phyloP scores from a whole-genome alignment of 2,329 filamentous ascomycete species.

The Phialocephala sp. region DNA sequence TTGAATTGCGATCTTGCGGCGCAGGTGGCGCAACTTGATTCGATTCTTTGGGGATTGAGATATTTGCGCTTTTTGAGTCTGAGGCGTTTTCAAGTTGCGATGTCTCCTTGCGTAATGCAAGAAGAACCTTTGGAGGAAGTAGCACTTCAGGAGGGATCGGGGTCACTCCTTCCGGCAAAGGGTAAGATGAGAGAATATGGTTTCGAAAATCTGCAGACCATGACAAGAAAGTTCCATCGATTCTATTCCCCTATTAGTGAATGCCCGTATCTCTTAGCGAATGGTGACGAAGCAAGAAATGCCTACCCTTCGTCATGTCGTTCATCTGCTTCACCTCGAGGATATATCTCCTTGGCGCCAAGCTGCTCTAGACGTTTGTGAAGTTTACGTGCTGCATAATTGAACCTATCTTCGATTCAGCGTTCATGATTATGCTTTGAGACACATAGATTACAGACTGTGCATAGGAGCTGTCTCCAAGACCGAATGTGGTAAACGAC shows the following conservation, averaged over 20 bases:
- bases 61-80: background rate
- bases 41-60: background rate
- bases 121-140: constrained; percentile 71
- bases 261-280: background rate
- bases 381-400: constrained; percentile 90
- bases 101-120: constrained; percentile 10
- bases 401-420: constrained; percentile 65
- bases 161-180: constrained; percentile 67
- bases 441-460: constrained; percentile 61
- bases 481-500: constrained; percentile 83
- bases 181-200: constrained; percentile 69
- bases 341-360: constrained; percentile 77
- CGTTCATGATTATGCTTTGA: constrained; percentile 5
- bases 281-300: background rate
- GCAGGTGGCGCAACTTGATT: background rate
- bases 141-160: constrained; percentile 77
- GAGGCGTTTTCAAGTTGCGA: background rate
- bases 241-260: constrained; percentile 51
- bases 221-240: constrained; percentile 80
- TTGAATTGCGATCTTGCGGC: background rate
- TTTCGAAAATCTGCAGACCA: constrained; percentile 75
- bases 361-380: constrained; percentile 84
- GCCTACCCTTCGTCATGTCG: constrained; percentile 88
- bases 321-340: constrained; percentile 87
- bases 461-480: constrained; percentile 93